Evolutionary conservation across 352 stramenopile species (phyloP).

Genomic region (Pythium scleroteichum): DNA sequence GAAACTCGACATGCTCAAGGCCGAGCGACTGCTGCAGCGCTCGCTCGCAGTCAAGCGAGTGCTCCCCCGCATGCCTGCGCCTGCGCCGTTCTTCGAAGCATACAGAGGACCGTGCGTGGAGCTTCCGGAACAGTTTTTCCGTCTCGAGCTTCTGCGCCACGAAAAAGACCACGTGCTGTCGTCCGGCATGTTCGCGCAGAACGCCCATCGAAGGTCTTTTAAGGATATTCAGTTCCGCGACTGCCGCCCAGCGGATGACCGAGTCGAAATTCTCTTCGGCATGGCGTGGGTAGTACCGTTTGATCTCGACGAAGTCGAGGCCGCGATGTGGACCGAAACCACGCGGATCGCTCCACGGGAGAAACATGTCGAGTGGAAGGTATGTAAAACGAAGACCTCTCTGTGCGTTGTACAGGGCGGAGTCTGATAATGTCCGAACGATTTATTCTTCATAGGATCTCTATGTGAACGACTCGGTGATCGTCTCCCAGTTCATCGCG

Average conservation of each 20-base stretch:
- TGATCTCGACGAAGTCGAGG: neutral
- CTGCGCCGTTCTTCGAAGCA: neutral
- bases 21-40: neutral
- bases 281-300: slow-evolving; percentile 3
- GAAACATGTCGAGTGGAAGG: slow-evolving; percentile 2
- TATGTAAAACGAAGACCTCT: neutral
- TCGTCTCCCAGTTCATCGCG: slow-evolving; percentile 3
- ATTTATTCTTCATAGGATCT: neutral
- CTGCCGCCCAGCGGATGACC: neutral
- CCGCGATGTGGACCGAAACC: neutral
- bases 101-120: neutral
- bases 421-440: neutral
- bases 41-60: neutral
- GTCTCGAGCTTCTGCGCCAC: neutral
- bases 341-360: neutral
- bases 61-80: neutral
- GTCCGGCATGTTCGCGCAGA: neutral
- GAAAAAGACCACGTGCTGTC: neutral
- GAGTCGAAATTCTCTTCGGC: neutral
- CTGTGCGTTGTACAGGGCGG: too few species aligned
- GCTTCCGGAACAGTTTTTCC: neutral
- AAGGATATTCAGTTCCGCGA: neutral
- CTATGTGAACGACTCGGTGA: neutral
- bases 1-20: too few species aligned
- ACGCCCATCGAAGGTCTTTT: neutral